A percentile compares a stretch with the other conserved stretches of the same genome.
These are phyloP conservation scores for Aspergillus glaucus DNA, from an alignment of 2,329 filamentous ascomycete species.

Conservation along the genomic window DNA sequence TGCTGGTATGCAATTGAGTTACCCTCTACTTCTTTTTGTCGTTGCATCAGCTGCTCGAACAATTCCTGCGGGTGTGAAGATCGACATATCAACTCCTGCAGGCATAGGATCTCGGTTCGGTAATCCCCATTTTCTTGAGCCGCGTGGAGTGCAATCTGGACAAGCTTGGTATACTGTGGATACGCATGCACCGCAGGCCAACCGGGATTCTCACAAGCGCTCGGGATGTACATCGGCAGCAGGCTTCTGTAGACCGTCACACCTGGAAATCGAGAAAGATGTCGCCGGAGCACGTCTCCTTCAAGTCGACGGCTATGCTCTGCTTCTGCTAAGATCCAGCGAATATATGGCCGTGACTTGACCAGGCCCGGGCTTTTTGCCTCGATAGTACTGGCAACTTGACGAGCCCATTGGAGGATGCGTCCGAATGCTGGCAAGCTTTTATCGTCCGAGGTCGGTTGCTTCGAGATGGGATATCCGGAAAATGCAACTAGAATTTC, in stretches of 20 bases:
- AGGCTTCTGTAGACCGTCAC: background rate
- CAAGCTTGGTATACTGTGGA: background rate
- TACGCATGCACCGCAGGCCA: conserved; percentile 1
- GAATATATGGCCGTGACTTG: conserved; percentile 1
- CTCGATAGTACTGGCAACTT: background rate
- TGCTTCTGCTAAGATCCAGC: conserved; percentile 3
- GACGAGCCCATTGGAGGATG: background rate
- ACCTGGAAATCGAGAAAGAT: background rate
- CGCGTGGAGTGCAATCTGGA: background rate
- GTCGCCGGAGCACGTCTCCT: background rate
- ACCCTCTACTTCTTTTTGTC: background rate
- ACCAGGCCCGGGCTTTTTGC: background rate
- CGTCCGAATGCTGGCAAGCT: background rate
- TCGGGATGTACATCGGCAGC: conserved; percentile 3
- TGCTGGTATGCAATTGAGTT: background rate
- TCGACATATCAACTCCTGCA: conserved; percentile 4
- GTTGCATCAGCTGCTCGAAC: conserved; percentile 1
- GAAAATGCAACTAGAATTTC: background rate
- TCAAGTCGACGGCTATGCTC: background rate
- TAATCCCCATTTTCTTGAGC: conserved; percentile 1
- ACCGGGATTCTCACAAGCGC: conserved; percentile 1
- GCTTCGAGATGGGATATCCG: background rate
- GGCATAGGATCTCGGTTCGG: background rate
- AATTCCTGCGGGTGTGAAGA: background rate
- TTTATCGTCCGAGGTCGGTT: background rate